Base-by-base conservation (phyloP, 1,139 yeast species). In the Torulaspora globosa region DNA sequence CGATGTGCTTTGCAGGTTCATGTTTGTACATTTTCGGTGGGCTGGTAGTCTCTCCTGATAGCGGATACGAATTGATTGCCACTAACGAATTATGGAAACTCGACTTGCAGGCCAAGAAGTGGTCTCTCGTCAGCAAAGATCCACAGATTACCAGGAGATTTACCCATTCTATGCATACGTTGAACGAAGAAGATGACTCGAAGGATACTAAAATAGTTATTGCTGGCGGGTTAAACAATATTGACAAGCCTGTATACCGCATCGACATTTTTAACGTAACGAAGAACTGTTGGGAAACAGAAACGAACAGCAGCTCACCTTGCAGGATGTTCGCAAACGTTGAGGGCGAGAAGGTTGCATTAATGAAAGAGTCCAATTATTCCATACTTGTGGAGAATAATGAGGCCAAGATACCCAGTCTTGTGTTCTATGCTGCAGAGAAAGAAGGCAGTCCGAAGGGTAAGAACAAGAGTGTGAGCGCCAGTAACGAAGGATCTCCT, bases 61-160 rank as follows among this genome's bases (percentile, higher is more conserved):
- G 59, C 36, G 62, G 55, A 10, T 63, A 65, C 44, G 65, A 66
- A 32, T 61, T 82, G 18, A 66, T 68, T 2, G 78, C 84, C 0
- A 56, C 73, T 14, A 81, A 81, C 55, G 92, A 84, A 53, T 63
- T 82, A 18, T 84, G 92, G 90, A 75, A 74, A 52, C 78, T 82
- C 52, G 75, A 81, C 59, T 63, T 80, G 37, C 74, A 70, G 34
- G 63, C 72, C 2, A 70, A 69, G 42, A 60, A 62, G 15, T 83
- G 90, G 89, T 62, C 59, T 1, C 70, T 77, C 42, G 62, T 79
- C 3, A 74, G 74, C 48, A 73, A 69, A 48, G 79, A 69, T 40
- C 60, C 68, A 1, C 64, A 63, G 2, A 51, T 58, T 4, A 51
- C 65, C 0, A 57, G 70, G 15, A 68, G 88, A 41, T 82, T 66